These are phyloP conservation scores for Sporothrix schenckii DNA, from an alignment of 2,329 filamentous ascomycete species.

Conservation along the genomic window DNA sequence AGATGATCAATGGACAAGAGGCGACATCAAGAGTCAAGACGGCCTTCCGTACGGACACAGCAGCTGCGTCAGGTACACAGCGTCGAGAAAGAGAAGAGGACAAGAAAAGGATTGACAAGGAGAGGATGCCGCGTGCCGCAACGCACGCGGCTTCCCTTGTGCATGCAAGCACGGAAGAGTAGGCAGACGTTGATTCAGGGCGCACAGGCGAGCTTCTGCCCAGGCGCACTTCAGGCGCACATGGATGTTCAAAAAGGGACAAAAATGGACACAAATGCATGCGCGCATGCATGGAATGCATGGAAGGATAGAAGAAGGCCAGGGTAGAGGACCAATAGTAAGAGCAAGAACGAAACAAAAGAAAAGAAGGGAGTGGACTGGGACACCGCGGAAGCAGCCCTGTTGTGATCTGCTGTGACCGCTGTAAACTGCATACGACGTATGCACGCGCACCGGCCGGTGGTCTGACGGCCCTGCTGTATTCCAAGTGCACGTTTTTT, in stretches of 20 bases:
- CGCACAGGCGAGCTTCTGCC: slow-evolving; percentile 11
- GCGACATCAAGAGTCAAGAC: slow-evolving; percentile 6
- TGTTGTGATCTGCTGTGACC: background rate
- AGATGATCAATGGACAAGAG: background rate
- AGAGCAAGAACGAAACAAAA: too few species aligned
- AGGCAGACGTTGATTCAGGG: background rate
- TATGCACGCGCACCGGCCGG: slow-evolving; percentile 17
- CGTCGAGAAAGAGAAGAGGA: background rate
- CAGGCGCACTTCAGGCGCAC: background rate
- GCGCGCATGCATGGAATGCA: slow-evolving; percentile 17
- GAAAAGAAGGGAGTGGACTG: background rate
- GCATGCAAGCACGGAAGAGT: background rate
- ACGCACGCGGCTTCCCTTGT: slow-evolving; percentile 7
- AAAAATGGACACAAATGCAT: background rate
- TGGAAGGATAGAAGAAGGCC: slow-evolving; percentile 20
- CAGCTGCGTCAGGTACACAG: slow-evolving; percentile 16
- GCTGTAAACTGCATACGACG: too few species aligned
- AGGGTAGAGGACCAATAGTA: background rate
- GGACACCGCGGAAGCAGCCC: background rate
- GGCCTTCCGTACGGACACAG: slow-evolving; percentile 21
- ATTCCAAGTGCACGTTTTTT: slow-evolving; percentile 22
- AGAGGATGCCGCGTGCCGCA: background rate
- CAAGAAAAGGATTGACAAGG: background rate
- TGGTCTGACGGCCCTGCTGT: slow-evolving; percentile 4
- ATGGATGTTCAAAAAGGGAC: background rate